Evolutionary conservation across 2,329 filamentous ascomycete genomes (phyloP), one percentile per base, ranked within the genome.

Genomic region (Graphilbum fragrans): DNA sequence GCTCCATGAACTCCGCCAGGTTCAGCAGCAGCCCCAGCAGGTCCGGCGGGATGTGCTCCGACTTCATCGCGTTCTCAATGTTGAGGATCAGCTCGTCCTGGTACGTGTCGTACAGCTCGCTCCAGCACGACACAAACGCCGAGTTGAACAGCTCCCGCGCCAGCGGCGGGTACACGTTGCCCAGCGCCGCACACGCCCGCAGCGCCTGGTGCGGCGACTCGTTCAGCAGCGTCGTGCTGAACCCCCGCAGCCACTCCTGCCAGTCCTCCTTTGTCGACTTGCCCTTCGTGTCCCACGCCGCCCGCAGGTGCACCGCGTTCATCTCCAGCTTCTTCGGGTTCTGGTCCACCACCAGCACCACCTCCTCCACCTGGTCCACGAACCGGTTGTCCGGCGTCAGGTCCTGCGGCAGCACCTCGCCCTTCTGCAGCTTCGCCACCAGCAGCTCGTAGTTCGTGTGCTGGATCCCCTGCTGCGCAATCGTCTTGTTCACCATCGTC

Each of bases 1-100:
- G 92, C 58, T 99, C 92, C 92, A 99, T 99, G 59, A 98, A 99
- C 58, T 99, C 92, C 19, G 92, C 92, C 39, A 99, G 72, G 55
- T 98, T 98, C 38, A 99, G 76, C 22, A 99, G 69, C 38, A 95
- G 82, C 46, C 94, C 90, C 9, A 98, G 69, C 49, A 99, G 82
- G 59, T 99, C 93, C 0, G 93, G 92, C 0, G 92, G 90, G 12
- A 98, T 93, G 52, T 95, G 90, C 40, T 90, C 83, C 4, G 90
- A 96, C 41, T 87, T 92, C 51, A 99, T 83, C 1, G 93, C 92
- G 47, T 84, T 86, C 59, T 99, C 92, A 40, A 99, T 94, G 20
- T 93, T 94, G 41, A 83, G 80, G 39, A 98, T 93, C 33, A 98
- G 74, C 58, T 98, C 92, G 39, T 98, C 90, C 52, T 96, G 92